Evolutionary conservation across 768 basidiomycete genomes (phyloP).

Genomic region (Lactarius quietus): DNA sequence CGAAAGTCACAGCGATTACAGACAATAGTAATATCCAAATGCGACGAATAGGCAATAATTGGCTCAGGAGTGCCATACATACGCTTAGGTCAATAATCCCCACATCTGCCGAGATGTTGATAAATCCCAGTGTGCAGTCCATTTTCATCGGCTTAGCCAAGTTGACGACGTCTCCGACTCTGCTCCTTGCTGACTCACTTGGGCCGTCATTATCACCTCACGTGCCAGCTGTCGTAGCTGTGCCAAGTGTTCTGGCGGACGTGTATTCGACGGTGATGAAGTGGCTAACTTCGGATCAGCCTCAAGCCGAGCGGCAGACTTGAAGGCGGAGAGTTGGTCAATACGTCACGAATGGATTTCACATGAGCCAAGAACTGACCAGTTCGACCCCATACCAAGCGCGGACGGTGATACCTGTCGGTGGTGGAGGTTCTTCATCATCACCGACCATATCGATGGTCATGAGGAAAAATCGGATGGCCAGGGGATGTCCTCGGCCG

Average conservation of each 20-base stretch:
- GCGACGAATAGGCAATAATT: not conserved
- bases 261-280: constrained; percentile 15
- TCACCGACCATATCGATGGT: constrained; percentile 78
- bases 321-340: constrained; percentile 30
- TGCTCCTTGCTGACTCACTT: not conserved
- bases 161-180: constrained; percentile 3
- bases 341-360: not conserved
- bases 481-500: constrained; percentile 65
- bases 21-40: not conserved
- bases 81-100: not conserved
- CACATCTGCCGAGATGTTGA: not conserved
- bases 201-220: constrained; percentile 8
- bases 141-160: constrained; percentile 17
- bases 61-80: not conserved
- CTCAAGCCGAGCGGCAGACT: constrained; percentile 19
- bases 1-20: no score
- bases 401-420: constrained; percentile 52
- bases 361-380: constrained; percentile 39
- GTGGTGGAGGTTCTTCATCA: constrained; percentile 44
- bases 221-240: constrained; percentile 21
- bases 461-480: constrained; percentile 75
- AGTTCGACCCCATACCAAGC: constrained; percentile 86
- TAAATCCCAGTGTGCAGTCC: not conserved
- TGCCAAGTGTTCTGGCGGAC: constrained; percentile 9
- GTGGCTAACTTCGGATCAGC: constrained; percentile 9